Percentiles rank a stretch among this genome's conserved stretches.
phyloP scores from a whole-genome alignment of 768 basidiomycete genomes.

The Hygrophoropsis aurantiaca region DNA sequence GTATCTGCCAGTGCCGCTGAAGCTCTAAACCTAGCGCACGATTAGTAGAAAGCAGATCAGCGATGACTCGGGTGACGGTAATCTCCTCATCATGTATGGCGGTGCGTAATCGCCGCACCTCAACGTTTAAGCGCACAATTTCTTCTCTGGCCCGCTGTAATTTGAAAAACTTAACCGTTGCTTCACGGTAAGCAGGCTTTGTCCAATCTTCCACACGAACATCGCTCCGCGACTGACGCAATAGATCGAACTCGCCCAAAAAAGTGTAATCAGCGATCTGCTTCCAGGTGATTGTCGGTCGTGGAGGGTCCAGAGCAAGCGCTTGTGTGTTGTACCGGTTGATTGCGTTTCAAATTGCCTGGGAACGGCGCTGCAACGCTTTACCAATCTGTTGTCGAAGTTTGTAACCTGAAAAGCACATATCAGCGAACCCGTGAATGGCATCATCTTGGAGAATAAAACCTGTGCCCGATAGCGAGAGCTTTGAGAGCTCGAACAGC shows the following conservation, averaged over 20 bases:
- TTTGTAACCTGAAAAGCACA: constrained; percentile 4
- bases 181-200: constrained; percentile 1
- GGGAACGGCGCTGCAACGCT: neutral
- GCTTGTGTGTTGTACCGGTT: constrained; percentile 24
- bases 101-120: constrained; percentile 10
- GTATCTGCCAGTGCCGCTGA: neutral
- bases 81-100: constrained; percentile 18
- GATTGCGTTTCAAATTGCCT: constrained; percentile 9
- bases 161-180: constrained; percentile 7
- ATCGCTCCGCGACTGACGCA: neutral
- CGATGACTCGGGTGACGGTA: neutral
- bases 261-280: constrained; percentile 6
- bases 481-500: constrained; percentile 27
- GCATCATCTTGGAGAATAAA: neutral
- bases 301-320: constrained; percentile 10
- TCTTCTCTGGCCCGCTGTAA: constrained; percentile 6
- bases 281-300: constrained; percentile 1
- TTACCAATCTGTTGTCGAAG: constrained; percentile 6
- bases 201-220: neutral
- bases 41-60: neutral
- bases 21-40: constrained; percentile 2
- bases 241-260: constrained; percentile 6
- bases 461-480: constrained; percentile 20
- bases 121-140: constrained; percentile 5
- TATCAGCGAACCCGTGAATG: neutral